A percentile compares a stretch with the other conserved stretches of the same genome.
These are phyloP conservation scores for Capsicum pubescens DNA, from an alignment of 257 asterid genomes.

Conservation along the genomic window DNA sequence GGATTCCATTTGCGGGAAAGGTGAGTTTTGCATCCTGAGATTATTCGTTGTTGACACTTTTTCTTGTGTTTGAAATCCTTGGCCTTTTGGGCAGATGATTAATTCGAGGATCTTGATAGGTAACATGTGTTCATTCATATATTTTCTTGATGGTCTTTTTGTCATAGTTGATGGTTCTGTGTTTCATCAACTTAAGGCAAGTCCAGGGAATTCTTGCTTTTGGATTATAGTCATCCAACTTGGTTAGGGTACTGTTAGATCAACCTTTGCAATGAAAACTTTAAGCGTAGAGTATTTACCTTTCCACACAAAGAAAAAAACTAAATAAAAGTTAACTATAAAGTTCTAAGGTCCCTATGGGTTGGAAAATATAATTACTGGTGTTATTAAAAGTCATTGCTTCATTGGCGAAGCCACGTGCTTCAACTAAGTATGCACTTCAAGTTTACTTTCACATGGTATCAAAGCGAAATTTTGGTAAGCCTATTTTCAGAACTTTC, in stretches of 20 bases:
- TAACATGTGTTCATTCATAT: neutral
- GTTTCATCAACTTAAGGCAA: neutral
- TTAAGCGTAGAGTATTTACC: neutral
- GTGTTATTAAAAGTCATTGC: neutral
- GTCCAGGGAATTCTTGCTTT: constrained; percentile 11
- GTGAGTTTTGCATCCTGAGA: constrained; percentile 39
- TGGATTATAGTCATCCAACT: neutral
- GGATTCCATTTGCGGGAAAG: constrained; percentile 99
- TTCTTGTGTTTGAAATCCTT: constrained; percentile 18
- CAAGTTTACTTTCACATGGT: neutral
- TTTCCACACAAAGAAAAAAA: neutral
- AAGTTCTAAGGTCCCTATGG: neutral
- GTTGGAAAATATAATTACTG: neutral
- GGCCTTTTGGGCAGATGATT: neutral
- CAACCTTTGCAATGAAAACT: constrained; percentile 5
- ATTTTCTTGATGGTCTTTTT: neutral
- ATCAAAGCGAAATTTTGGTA: constrained; percentile 5
- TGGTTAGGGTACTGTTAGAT: constrained; percentile 23
- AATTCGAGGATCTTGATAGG: constrained; percentile 5
- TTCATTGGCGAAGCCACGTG: neutral
- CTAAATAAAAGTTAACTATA: neutral
- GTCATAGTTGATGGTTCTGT: neutral
- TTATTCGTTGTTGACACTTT: neutral
- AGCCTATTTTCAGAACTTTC: neutral
- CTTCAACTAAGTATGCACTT: neutral